These are phyloP conservation scores for Puccinia horiana DNA, from an alignment of 1,284 basidiomycete genomes.

Conservation along the genomic window DNA sequence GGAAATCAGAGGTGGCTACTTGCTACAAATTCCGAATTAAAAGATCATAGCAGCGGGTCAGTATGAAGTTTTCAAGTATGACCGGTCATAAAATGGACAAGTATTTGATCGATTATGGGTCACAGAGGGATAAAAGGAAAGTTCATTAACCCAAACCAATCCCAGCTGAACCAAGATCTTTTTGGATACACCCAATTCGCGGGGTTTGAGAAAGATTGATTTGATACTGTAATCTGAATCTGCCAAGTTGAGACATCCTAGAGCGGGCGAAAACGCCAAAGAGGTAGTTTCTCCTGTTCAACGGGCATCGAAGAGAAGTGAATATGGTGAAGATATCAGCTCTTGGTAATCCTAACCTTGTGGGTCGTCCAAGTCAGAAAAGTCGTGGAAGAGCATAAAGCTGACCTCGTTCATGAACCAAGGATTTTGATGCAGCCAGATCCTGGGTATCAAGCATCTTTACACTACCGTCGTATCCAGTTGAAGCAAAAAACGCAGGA, in stretches of 20 bases:
- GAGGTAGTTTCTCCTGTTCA: constrained; percentile 41
- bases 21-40: constrained; percentile 62
- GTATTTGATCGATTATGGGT: neutral
- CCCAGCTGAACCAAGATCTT: constrained; percentile 40
- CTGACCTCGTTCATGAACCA: constrained; percentile 70
- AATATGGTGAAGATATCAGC: constrained; percentile 1
- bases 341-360: neutral
- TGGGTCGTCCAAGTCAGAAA: too few relatives aligned
- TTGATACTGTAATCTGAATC: constrained; percentile 46
- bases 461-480: constrained; percentile 74
- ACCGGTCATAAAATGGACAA: neutral
- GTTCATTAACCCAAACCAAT: constrained; percentile 35
- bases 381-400: neutral
- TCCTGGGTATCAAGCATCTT: constrained; percentile 74
- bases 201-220: constrained; percentile 31
- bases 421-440: constrained; percentile 64
- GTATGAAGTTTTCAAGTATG: neutral
- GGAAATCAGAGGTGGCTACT: constrained; percentile 75
- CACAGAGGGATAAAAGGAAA: neutral
- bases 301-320: neutral
- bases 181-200: constrained; percentile 42
- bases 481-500: constrained; percentile 72
- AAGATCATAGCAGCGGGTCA: neutral
- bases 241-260: constrained; percentile 33
- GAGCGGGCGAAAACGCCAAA: constrained; percentile 21